Base-by-base conservation (phyloP, 78 protist species). In the Dictyostelium brefeldianum region DNA sequence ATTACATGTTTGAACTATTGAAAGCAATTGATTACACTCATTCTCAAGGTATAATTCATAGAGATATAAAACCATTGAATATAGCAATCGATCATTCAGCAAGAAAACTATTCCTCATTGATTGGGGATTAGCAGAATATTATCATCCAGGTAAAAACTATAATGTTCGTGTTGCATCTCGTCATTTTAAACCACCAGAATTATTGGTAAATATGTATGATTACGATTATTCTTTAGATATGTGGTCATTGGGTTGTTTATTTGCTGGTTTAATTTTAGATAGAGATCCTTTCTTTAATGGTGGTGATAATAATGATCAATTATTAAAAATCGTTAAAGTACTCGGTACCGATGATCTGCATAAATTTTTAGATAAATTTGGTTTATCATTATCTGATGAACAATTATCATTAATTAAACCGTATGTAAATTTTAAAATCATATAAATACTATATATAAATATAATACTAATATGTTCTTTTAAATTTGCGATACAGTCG, bases 121-220 rank as follows among this genome's bases (percentile, higher is more conserved):
- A 99, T 77, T 99, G 99, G 99, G 99, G 99, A 2, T 79, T 99
- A 29, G 99, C 99, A 5, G 99, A 99, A 78, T 99, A 97, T 81
- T 99, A 99, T 92, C 99, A 97, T 87, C 99, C 96, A 20, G 25
- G 29, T 12, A 81, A 93, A 80, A 83, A 96, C 47, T 99, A 98
- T 96, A 99, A 99, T 95, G 99, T 99, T 18, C 96, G 99, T 11
- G 99, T 99, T 10, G 99, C 99, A 10, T 98, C 99, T 0, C 81
- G 99, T 3, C 99, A 98, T 95, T 99, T 96, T 93, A 99, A 99
- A 87, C 92, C 91, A 74, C 99, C 99, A 10, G 99, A 99, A 77
- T 97, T 99, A 18, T 89, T 99, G 3, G 98, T 98, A 20, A 97
- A 98, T 53, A 78, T 98, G 73, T 97, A 92, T 79, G 96, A 94